Conservation (phyloP, 2,329 filamentous ascomycete genomes). For the Lecanicillium sp. region DNA sequence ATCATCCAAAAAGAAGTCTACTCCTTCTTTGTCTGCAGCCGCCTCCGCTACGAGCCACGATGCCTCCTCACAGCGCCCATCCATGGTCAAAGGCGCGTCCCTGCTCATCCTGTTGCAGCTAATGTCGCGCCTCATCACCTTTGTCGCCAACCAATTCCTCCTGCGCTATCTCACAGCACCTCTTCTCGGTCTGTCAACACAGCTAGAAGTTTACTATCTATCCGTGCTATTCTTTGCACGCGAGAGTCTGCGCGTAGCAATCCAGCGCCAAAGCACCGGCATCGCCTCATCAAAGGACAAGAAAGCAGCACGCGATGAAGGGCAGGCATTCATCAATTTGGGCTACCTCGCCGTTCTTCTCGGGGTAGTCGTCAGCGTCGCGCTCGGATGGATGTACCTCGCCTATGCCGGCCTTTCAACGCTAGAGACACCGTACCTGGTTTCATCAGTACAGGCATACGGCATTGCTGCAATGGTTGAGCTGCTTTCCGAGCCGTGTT, state of each 20-base stretch:
- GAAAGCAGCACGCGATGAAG: constrained; percentile 22
- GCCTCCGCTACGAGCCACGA: too few species aligned
- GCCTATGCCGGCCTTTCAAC: constrained; percentile 37
- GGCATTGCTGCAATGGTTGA: constrained; percentile 57
- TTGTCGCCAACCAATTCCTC: constrained; percentile 83
- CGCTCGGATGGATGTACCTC: constrained; percentile 62
- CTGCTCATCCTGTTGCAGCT: constrained; percentile 85
- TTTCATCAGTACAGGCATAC: constrained; percentile 43
- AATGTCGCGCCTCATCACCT: constrained; percentile 78
- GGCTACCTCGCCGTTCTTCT: constrained; percentile 70
- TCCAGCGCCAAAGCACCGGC: constrained; percentile 60
- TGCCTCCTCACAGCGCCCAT: constrained; percentile 13
- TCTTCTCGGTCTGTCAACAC: constrained; percentile 75
- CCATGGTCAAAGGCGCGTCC: constrained; percentile 61
- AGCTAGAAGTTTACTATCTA: constrained; percentile 87
- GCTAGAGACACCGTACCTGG: constrained; percentile 55
- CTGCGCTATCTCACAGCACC: constrained; percentile 81
- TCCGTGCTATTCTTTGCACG: constrained; percentile 91
- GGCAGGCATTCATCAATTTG: constrained; percentile 79
- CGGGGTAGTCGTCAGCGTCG: constrained; percentile 54
- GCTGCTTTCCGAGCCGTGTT: constrained; percentile 78
- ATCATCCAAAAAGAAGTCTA: too few species aligned
- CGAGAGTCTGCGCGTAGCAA: constrained; percentile 83
- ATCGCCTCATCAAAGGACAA: not conserved
- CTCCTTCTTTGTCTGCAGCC: too few species aligned